Conservation (phyloP, 2,329 filamentous ascomycete genomes). For the Venturia effusa region DNA sequence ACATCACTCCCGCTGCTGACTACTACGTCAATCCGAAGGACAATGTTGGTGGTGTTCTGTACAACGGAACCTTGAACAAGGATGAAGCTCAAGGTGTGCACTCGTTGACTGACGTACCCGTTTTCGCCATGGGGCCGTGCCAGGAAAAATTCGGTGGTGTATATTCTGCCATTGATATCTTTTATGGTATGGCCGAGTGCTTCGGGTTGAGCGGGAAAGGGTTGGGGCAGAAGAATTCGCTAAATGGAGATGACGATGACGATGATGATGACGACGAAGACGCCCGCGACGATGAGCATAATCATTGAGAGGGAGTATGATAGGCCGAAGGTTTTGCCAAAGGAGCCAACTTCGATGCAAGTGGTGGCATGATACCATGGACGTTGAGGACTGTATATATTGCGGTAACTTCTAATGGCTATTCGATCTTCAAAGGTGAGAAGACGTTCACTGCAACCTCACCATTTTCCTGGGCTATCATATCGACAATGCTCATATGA, state of each 20-base stretch:
- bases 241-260: neutral
- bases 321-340: too few relatives aligned
- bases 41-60: constrained; percentile 52
- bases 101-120: constrained; percentile 32
- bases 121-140: constrained; percentile 70
- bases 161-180: constrained; percentile 61
- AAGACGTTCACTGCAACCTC: too few relatives aligned
- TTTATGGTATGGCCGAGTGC: constrained; percentile 62
- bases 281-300: too few relatives aligned
- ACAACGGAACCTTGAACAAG: constrained; percentile 65
- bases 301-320: too few relatives aligned
- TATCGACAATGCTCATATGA: too few relatives aligned
- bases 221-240: neutral
- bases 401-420: constrained; percentile 2
- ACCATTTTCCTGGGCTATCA: neutral
- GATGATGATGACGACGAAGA: neutral
- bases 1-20: constrained; percentile 37
- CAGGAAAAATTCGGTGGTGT: constrained; percentile 63
- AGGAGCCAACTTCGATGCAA: too few relatives aligned
- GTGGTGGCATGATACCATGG: neutral
- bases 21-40: constrained; percentile 61
- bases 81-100: constrained; percentile 45
- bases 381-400: neutral
- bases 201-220: constrained; percentile 39
- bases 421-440: neutral